Evolutionary conservation across 148 eudicot genomes (phyloP).

Genomic region (Arbutus unedo): DNA sequence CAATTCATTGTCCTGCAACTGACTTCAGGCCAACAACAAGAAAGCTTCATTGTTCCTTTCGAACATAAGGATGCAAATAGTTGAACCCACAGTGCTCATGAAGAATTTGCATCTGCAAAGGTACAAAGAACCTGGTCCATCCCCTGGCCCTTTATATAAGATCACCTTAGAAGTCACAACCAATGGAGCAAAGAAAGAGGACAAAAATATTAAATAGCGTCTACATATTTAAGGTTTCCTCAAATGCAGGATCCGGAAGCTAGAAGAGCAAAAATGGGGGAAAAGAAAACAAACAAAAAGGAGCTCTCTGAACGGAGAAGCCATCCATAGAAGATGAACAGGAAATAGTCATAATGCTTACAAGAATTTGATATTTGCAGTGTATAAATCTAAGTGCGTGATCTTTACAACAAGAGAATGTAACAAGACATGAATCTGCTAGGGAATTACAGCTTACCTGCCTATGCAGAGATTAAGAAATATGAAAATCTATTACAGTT

Average conservation of each 20-base stretch:
- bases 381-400: background rate
- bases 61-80: background rate
- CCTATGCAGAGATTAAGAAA: background rate
- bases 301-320: background rate
- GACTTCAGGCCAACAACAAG: background rate
- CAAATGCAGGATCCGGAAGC: background rate
- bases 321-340: background rate
- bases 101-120: background rate
- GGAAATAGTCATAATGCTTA: background rate
- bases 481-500: background rate
- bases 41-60: background rate
- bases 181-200: background rate
- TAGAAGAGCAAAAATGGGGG: background rate
- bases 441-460: background rate
- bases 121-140: background rate
- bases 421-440: background rate
- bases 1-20: background rate
- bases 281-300: background rate
- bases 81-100: background rate
- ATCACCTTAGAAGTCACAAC: background rate
- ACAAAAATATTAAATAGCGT: background rate
- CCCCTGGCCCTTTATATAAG: background rate
- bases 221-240: background rate
- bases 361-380: background rate
- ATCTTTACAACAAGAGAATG: background rate